These are phyloP conservation scores for Emmonsia crescens DNA, from an alignment of 2,329 filamentous ascomycete species.

Conservation along the genomic window DNA sequence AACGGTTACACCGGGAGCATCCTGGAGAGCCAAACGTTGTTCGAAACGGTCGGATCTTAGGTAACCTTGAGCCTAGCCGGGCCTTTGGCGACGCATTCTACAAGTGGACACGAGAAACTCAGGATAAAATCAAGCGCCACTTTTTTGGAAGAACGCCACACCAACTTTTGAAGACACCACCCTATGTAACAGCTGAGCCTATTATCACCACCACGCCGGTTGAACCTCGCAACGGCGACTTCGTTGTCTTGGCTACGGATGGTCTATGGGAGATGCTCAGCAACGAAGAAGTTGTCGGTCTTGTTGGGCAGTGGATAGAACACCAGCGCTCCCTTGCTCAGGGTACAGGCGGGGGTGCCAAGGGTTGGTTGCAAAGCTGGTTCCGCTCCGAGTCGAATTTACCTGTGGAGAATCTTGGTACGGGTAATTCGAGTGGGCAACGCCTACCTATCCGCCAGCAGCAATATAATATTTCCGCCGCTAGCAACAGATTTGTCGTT, in stretches of 20 bases:
- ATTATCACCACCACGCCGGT: constrained; percentile 89
- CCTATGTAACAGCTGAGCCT: constrained; percentile 94
- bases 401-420: constrained; percentile 59
- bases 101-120: constrained; percentile 85
- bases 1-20: constrained; percentile 72
- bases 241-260: constrained; percentile 91
- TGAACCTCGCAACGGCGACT: constrained; percentile 80
- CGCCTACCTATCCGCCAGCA: constrained; percentile 70
- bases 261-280: constrained; percentile 99
- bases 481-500: constrained; percentile 73
- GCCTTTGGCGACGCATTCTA: constrained; percentile 96
- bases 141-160: constrained; percentile 81
- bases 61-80: constrained; percentile 81
- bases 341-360: constrained; percentile 28
- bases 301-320: constrained; percentile 96
- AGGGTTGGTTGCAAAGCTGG: constrained; percentile 64
- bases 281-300: constrained; percentile 92
- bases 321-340: constrained; percentile 43
- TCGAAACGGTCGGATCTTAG: constrained; percentile 78
- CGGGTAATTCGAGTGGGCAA: constrained; percentile 53
- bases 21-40: constrained; percentile 83
- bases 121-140: constrained; percentile 66
- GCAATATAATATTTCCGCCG: constrained; percentile 71
- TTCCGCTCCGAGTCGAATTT: constrained; percentile 47
- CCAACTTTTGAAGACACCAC: constrained; percentile 72